Percentiles rank a stretch among this genome's conserved stretches.
Conservation (phyloP, 495 filamentous ascomycete species). For the Hypoxylon rickii region DNA sequence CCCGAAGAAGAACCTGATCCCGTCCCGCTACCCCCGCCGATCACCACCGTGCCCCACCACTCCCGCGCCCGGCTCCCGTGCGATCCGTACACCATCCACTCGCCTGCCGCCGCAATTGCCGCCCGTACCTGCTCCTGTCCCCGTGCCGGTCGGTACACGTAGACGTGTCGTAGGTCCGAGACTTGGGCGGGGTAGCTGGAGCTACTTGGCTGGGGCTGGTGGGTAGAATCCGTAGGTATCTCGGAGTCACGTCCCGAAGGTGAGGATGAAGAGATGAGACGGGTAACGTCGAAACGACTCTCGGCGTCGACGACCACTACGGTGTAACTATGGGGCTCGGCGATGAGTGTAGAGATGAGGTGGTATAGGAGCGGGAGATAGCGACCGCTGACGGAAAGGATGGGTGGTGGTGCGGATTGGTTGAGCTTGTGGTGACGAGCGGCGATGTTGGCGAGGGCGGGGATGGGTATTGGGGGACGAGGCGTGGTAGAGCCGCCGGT, state of each 20-base stretch:
- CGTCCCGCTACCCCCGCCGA: slow-evolving; percentile 42
- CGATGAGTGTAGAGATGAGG: slow-evolving; percentile 62
- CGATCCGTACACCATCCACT: slow-evolving; percentile 54
- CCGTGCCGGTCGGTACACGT: slow-evolving; percentile 45
- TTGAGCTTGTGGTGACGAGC: slow-evolving; percentile 43
- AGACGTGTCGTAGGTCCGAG: slow-evolving; percentile 44
- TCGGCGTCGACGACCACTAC: slow-evolving; percentile 75
- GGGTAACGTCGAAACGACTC: slow-evolving; percentile 64
- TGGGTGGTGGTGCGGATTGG: slow-evolving; percentile 37
- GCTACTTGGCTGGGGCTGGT: no score
- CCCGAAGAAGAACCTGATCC: not conserved
- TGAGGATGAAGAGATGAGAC: slow-evolving; percentile 47
- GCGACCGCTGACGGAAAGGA: slow-evolving; percentile 51
- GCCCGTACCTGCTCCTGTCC: slow-evolving; percentile 29
- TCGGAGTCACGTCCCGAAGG: not conserved
- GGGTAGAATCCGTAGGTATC: no score
- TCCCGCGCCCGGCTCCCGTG: slow-evolving; percentile 51
- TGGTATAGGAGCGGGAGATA: slow-evolving; percentile 73
- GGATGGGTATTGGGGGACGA: slow-evolving; percentile 45
- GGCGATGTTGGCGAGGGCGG: slow-evolving; percentile 47
- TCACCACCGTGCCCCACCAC: slow-evolving; percentile 56
- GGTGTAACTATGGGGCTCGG: slow-evolving; percentile 55
- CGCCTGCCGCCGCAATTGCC: slow-evolving; percentile 40
- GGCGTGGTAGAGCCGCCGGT: slow-evolving; percentile 10
- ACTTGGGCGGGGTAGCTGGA: slow-evolving; percentile 27